These are phyloP conservation scores for Margaritispora aquatica DNA, from an alignment of 495 filamentous ascomycete genomes.

Conservation along the genomic window DNA sequence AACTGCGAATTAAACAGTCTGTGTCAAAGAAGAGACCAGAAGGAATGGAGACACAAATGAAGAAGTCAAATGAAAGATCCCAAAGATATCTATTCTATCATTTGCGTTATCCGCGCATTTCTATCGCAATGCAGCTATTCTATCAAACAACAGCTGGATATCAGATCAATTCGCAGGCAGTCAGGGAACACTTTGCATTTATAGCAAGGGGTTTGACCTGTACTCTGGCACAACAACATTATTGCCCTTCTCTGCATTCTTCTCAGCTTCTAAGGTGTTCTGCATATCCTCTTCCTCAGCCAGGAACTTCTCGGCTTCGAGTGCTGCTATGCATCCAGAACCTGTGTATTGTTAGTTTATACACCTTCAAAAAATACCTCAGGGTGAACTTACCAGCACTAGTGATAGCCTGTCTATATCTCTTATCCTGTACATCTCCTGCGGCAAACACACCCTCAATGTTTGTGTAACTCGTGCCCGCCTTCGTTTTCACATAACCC, in stretches of 20 bases:
- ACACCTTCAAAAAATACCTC: background rate
- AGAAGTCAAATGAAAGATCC: too few relatives aligned
- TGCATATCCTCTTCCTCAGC: conserved; percentile 62
- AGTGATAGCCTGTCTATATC: conserved; percentile 95
- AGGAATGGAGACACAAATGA: too few relatives aligned
- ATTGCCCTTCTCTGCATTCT: conserved; percentile 26
- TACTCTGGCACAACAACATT: conserved; percentile 50
- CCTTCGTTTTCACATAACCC: conserved; percentile 81
- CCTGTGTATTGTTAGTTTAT: conserved; percentile 48
- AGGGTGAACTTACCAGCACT: conserved; percentile 70
- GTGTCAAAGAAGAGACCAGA: too few relatives aligned
- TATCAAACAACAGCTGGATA: too few relatives aligned
- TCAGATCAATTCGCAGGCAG: too few relatives aligned
- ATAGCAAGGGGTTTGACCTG: conserved; percentile 57
- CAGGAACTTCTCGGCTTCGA: conserved; percentile 91
- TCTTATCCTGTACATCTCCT: conserved; percentile 97
- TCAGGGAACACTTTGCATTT: conserved; percentile 26
- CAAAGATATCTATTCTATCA: too few relatives aligned
- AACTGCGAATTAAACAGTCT: too few relatives aligned
- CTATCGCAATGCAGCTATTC: too few relatives aligned
- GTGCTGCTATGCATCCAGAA: conserved; percentile 87
- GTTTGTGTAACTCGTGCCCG: conserved; percentile 83
- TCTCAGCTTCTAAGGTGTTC: conserved; percentile 26
- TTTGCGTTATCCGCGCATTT: too few relatives aligned
- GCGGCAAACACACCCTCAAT: conserved; percentile 92